Evolutionary conservation across 83 land plant genomes (phyloP).

Genomic region (Picea abies): DNA sequence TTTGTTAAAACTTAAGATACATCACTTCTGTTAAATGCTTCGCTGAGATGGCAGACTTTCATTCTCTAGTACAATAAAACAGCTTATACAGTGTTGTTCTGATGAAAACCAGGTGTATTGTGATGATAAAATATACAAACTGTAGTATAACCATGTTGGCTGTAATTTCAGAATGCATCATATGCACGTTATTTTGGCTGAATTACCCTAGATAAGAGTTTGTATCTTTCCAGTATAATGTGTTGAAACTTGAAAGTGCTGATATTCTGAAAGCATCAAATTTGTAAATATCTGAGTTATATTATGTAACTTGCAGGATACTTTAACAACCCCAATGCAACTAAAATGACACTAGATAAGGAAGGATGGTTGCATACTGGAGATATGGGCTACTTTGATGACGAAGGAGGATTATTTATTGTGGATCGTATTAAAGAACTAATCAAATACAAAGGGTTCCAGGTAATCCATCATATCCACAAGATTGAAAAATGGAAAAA

Average conservation of each 20-base stretch:
- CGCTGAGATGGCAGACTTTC: no score
- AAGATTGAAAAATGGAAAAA: neutral
- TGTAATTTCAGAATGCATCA: no score
- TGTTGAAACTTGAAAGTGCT: neutral
- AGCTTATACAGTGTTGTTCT: neutral
- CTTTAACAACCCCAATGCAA: constrained; percentile 61
- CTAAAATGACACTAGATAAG: constrained; percentile 57
- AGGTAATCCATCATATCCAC: neutral
- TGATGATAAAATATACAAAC: neutral
- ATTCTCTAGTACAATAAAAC: neutral
- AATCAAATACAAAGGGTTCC: constrained; percentile 50
- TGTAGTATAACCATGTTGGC: neutral
- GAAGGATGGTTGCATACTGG: constrained; percentile 92
- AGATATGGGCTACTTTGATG: constrained; percentile 75
- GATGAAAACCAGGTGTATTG: neutral
- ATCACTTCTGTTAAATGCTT: no score
- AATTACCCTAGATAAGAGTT: neutral
- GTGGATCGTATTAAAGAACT: constrained; percentile 84
- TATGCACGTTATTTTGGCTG: neutral
- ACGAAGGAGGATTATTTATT: constrained; percentile 71
- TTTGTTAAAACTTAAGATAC: no score
- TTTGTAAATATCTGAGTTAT: neutral
- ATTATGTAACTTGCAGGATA: constrained; percentile 43
- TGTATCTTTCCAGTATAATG: neutral
- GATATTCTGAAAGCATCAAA: neutral